These are phyloP conservation scores for Alternaria infectoria DNA, from an alignment of 2,329 filamentous ascomycete species.

Conservation along the genomic window DNA sequence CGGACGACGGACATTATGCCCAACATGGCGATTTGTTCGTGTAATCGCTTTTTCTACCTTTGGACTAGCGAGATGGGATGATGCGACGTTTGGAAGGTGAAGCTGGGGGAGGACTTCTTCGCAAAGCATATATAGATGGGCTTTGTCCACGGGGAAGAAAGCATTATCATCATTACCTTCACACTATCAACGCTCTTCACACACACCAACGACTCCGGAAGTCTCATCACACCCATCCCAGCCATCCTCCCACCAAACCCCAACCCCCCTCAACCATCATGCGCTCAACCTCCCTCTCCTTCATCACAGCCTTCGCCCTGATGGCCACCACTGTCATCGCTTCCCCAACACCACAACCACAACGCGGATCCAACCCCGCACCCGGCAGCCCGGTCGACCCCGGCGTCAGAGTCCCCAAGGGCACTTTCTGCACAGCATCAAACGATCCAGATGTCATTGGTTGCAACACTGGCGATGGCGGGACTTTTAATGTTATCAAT, in stretches of 20 bases:
- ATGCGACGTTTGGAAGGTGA: not conserved
- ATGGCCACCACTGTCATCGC: not conserved
- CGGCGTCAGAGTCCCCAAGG: not conserved
- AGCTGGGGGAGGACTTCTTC: not conserved
- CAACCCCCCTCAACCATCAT: not conserved
- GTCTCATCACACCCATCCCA: not conserved
- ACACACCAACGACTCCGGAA: not conserved
- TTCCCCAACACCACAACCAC: not conserved
- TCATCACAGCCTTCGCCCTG: not conserved
- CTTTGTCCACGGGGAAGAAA: not conserved
- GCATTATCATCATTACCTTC: not conserved
- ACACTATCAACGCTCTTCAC: not conserved
- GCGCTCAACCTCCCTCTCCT: not conserved
- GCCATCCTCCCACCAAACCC: not conserved
- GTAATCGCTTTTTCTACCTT: not conserved
- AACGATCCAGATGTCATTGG: not conserved
- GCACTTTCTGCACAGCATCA: not conserved
- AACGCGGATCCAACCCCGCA: not conserved
- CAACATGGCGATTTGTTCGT: not conserved
- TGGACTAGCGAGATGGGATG: not conserved
- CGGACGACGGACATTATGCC: not conserved
- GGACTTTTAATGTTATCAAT: not conserved
- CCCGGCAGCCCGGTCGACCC: not conserved
- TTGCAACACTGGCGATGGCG: constrained; percentile 4
- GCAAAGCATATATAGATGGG: not conserved